phyloP scores from a whole-genome alignment of 2,329 filamentous ascomycete species.

The Pestalotiopsis sp. region DNA sequence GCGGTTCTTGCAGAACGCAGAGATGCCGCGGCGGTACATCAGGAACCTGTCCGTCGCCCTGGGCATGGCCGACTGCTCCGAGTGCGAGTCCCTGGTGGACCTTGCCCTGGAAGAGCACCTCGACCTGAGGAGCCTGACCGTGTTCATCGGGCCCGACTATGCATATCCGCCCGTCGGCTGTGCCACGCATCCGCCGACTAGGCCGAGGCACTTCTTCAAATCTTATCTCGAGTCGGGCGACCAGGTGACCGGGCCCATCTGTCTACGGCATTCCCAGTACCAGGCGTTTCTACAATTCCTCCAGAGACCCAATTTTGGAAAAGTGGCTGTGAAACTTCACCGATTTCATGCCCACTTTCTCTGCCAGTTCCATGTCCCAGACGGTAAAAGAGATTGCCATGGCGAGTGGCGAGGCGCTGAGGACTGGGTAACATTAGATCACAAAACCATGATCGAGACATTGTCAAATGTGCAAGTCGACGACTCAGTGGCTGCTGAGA shows the following conservation, averaged over 20 bases:
- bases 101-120: not conserved
- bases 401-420: not conserved
- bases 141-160: constrained; percentile 5
- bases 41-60: not conserved
- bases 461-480: not conserved
- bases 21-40: not conserved
- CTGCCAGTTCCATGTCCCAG: not conserved
- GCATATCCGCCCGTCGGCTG: constrained; percentile 2
- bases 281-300: not conserved
- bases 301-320: not conserved
- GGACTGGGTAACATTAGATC: constrained; percentile 1
- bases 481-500: not conserved
- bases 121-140: not conserved
- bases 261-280: not conserved
- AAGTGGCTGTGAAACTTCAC: not conserved
- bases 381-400: not conserved
- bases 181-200: not conserved
- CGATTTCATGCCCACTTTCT: constrained; percentile 1
- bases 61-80: constrained; percentile 4
- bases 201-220: not conserved
- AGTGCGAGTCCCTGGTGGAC: not conserved
- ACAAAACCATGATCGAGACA: not conserved
- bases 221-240: not conserved
- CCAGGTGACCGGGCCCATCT: not conserved
- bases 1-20: not conserved